These are phyloP conservation scores for Verruconis gallopava DNA, from an alignment of 2,329 filamentous ascomycete species.

Conservation along the genomic window DNA sequence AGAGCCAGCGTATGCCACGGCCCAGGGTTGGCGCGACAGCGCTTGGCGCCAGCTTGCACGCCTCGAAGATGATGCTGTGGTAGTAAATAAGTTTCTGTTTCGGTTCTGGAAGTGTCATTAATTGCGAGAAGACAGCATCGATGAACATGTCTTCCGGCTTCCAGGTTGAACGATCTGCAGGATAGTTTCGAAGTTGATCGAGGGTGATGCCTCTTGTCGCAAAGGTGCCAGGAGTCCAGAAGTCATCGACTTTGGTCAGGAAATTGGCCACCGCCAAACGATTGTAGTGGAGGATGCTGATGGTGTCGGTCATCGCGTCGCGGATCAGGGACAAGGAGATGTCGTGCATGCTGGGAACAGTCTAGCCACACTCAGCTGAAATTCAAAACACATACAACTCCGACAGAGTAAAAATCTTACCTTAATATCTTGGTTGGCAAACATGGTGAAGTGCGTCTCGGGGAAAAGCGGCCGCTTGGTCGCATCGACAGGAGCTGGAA, in stretches of 20 bases:
- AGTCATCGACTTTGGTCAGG: slow-evolving; percentile 88
- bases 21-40: slow-evolving; percentile 93
- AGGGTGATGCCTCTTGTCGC: slow-evolving; percentile 88
- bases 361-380: too few relatives aligned
- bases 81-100: slow-evolving; percentile 97
- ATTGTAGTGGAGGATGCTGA: slow-evolving; percentile 90
- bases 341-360: slow-evolving; percentile 64
- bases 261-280: slow-evolving; percentile 76
- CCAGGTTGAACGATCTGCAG: slow-evolving; percentile 66
- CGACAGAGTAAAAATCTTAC: too few relatives aligned
- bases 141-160: slow-evolving; percentile 95
- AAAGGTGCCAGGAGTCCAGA: slow-evolving; percentile 81
- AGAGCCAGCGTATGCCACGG: slow-evolving; percentile 82
- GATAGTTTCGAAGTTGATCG: slow-evolving; percentile 61
- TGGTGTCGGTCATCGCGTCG: slow-evolving; percentile 78
- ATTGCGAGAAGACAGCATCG: slow-evolving; percentile 93
- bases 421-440: slow-evolving; percentile 71
- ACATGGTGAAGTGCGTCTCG: slow-evolving; percentile 89
- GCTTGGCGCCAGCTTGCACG: slow-evolving; percentile 88
- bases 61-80: slow-evolving; percentile 85
- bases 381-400: too few relatives aligned
- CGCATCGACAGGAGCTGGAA: slow-evolving; percentile 63
- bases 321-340: slow-evolving; percentile 74
- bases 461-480: slow-evolving; percentile 73
- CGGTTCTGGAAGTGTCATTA: slow-evolving; percentile 73